These are phyloP conservation scores for Leishmania arabica DNA, from an alignment of 208 protist species.

Conservation along the genomic window DNA sequence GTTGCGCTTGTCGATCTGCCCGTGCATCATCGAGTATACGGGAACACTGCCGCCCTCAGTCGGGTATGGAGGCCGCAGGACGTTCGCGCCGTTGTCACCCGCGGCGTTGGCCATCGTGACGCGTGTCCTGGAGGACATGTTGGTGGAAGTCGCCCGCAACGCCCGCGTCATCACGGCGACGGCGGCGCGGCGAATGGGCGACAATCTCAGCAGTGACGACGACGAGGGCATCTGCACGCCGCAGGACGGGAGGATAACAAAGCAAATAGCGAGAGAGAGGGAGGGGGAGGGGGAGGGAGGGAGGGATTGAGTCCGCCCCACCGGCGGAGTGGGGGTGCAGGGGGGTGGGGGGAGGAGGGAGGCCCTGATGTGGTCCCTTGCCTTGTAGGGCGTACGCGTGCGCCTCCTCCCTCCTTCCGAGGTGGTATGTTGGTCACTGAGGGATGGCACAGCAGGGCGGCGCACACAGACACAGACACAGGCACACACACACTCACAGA, in stretches of 20 bases:
- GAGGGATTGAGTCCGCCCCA: not conserved
- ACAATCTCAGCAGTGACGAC: not conserved
- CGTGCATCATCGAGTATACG: slow-evolving; percentile 85
- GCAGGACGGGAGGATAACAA: not conserved
- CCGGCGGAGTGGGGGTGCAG: no score
- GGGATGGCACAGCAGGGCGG: not conserved
- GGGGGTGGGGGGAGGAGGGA: not conserved
- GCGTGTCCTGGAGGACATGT: slow-evolving; percentile 5
- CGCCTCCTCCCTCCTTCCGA: not conserved
- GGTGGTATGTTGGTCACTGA: not conserved
- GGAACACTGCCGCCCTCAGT: slow-evolving; percentile 87
- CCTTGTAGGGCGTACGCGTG: not conserved
- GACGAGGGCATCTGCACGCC: not conserved
- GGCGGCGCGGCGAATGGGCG: slow-evolving; percentile 3
- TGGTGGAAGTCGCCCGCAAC: not conserved
- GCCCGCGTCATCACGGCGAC: not conserved
- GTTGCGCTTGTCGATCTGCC: slow-evolving; percentile 83
- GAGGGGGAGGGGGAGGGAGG: not conserved
- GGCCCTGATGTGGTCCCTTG: not conserved
- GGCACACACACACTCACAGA: no score
- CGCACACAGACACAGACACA: no score
- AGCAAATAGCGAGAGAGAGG: not conserved
- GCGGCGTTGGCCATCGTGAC: not conserved
- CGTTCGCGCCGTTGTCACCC: not conserved
- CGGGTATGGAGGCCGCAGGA: slow-evolving; percentile 57